These are phyloP conservation scores for Aegilops tauschii DNA, from an alignment of 176 grass and related monocot genomes.

Conservation along the genomic window DNA sequence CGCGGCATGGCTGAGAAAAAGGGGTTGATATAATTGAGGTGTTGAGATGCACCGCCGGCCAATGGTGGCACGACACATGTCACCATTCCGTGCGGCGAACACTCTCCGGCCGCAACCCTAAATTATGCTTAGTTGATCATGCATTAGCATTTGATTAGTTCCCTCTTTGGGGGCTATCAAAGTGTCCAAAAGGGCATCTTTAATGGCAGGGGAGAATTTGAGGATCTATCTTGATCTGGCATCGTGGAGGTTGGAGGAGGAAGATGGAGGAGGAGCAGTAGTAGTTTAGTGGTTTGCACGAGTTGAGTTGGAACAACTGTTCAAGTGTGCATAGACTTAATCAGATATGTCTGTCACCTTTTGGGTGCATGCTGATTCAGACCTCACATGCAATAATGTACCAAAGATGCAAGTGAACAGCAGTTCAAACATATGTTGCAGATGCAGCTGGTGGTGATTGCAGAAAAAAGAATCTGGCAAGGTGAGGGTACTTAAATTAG, in stretches of 20 bases:
- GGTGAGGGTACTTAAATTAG: background rate
- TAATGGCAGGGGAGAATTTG: conserved; percentile 28
- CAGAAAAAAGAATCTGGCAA: conserved; percentile 7
- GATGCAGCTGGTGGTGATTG: conserved; percentile 27
- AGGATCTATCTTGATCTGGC: conserved; percentile 38
- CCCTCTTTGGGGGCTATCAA: conserved; percentile 21
- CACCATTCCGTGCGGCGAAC: background rate
- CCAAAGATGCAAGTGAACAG: conserved; percentile 26
- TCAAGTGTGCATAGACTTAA: conserved; percentile 42
- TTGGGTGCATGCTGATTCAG: conserved; percentile 44
- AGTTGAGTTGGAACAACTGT: conserved; percentile 37
- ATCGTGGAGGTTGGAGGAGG: conserved; percentile 4
- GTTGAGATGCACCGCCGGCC: background rate
- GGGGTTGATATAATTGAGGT: conserved; percentile 10
- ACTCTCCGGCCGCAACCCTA: background rate
- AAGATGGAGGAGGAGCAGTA: conserved; percentile 1
- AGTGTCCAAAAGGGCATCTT: conserved; percentile 44
- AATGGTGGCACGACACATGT: background rate
- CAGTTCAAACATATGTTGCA: conserved; percentile 3
- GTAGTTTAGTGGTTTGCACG: conserved; percentile 54
- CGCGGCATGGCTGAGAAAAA: conserved; percentile 27
- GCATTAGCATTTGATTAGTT: conserved; percentile 18
- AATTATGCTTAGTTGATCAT: background rate
- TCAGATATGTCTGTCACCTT: conserved; percentile 22
- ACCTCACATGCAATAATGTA: conserved; percentile 25